Evolutionary conservation across 164 flowering plant genomes (phyloP).

Genomic region (Kingdonia uniflora): DNA sequence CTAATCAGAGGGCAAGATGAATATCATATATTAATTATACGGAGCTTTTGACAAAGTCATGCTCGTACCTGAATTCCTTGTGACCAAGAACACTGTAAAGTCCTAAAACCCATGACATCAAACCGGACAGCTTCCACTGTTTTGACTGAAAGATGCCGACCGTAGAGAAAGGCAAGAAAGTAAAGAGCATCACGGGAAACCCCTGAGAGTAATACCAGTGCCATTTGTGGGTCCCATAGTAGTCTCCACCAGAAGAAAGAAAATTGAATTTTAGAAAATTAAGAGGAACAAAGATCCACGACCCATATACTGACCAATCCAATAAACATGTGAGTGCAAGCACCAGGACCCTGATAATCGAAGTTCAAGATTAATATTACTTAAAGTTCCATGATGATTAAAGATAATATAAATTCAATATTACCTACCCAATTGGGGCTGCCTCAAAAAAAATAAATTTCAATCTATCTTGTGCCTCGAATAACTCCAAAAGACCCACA

Average conservation of each 20-base stretch:
- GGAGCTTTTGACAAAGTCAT: background rate
- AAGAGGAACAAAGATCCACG: too few species aligned
- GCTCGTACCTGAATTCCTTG: constrained; percentile 84
- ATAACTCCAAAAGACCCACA: constrained; percentile 68
- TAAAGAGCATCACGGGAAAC: constrained; percentile 68
- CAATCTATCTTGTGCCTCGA: constrained; percentile 33
- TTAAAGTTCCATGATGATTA: background rate
- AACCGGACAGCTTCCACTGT: constrained; percentile 66
- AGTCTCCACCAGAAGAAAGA: too few species aligned
- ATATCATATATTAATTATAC: constrained; percentile 7
- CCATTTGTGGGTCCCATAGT: constrained; percentile 87
- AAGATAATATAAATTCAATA: background rate
- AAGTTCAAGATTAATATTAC: background rate
- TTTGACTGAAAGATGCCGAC: constrained; percentile 51
- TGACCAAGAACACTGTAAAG: constrained; percentile 82
- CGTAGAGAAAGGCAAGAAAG: constrained; percentile 59
- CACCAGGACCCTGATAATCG: constrained; percentile 44
- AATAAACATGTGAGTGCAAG: constrained; percentile 45
- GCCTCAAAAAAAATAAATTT: constrained; percentile 57
- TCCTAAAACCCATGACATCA: constrained; percentile 70
- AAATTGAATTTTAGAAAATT: too few species aligned
- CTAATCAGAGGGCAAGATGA: constrained; percentile 11
- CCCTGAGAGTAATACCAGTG: constrained; percentile 95
- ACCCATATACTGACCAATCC: constrained; percentile 77
- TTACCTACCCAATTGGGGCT: constrained; percentile 70